Base-by-base conservation (phyloP, 768 basidiomycete species). In the Mycena vitilis region DNA sequence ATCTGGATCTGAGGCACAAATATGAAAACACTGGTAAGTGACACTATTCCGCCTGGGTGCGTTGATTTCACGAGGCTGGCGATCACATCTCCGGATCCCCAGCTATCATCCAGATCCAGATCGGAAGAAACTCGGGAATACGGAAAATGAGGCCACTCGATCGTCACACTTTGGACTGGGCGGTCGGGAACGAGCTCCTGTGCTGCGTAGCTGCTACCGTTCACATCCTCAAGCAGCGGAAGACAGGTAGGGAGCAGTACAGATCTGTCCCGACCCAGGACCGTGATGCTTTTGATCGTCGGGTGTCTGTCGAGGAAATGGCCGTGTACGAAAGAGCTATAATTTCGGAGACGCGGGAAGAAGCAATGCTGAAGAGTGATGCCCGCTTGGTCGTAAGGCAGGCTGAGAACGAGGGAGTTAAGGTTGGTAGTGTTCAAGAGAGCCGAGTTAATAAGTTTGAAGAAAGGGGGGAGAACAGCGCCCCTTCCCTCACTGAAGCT, bases 391-490 rank as follows among this genome's bases (percentile, higher is more conserved):
- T 52, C 51, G 30, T 34, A 30, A 15, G 51, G 51, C 51, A 52
- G 25, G 12, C 25, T 23, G 13, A 52, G 11, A 5, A 52, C 15
- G 11, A 52, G 51, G 13, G 51, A 52, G 8, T 9, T 30, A 16
- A 52, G 23, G 25, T 52, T 52, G 51, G 51, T 52, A 15, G 51
- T 30, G 23, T 52, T 52, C 25, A 52, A 52, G 15, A 52, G 51
- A 52, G 51, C 51, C 25, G 51, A 52, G 25, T 34, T 30, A 25
- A 52, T 10, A 52, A 52, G 25, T 52, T 25, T 12, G 25, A 15
- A 52, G 51, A 52, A 52, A 30, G 25, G 4, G 12, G 51, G 12
- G 1, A 52, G 51, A 23, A 52, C 25, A 16, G 16, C 23, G 51
- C 23, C 12, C 6, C 51, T 52, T 15, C 13, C 25, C 13, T 8